Evolutionary conservation across 2,329 filamentous ascomycete genomes (phyloP).

Genomic region (Xylariaceae sp.): DNA sequence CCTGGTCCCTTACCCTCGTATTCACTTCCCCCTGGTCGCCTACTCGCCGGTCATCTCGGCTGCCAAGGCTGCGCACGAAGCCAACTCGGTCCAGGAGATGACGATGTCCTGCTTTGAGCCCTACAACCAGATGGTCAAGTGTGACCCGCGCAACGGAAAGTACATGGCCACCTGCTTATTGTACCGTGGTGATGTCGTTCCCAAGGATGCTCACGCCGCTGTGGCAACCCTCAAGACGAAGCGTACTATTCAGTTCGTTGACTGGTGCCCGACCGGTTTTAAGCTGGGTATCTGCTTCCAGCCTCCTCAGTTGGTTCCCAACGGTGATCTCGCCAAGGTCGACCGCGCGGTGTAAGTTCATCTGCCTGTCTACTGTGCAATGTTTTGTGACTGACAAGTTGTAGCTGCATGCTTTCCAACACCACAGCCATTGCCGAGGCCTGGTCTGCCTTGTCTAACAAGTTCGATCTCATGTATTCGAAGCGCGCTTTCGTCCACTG

Average conservation of each 20-base stretch:
- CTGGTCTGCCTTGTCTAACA: constrained; percentile 92
- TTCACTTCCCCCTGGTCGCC: constrained; percentile 97
- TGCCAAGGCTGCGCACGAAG: constrained; percentile 93
- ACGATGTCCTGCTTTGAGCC: constrained; percentile 99
- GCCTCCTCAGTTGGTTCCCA: constrained; percentile 90
- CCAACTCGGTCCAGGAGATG: constrained; percentile 97
- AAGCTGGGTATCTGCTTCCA: constrained; percentile 99
- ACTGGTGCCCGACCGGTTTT: constrained; percentile 99
- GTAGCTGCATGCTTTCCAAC: constrained; percentile 95
- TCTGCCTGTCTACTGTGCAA: neutral
- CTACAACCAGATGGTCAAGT: constrained; percentile 99
- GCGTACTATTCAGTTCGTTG: constrained; percentile 98
- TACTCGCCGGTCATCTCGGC: constrained; percentile 93
- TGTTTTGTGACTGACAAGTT: constrained; percentile 10
- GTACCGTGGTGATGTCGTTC: constrained; percentile 97
- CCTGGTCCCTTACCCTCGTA: constrained; percentile 96
- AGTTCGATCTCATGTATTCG: constrained; percentile 99
- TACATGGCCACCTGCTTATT: constrained; percentile 99
- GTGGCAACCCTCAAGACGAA: constrained; percentile 98
- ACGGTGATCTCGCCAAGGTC: constrained; percentile 96
- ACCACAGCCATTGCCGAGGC: constrained; percentile 98
- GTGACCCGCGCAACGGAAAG: constrained; percentile 96
- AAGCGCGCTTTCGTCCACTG: constrained; percentile 99
- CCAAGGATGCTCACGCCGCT: constrained; percentile 88
- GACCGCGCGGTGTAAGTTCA: constrained; percentile 88